Percentiles rank a stretch among this genome's conserved stretches.
These are phyloP conservation scores for Vaccinium corymbosum DNA, from an alignment of 148 eudicot species.

Conservation along the genomic window DNA sequence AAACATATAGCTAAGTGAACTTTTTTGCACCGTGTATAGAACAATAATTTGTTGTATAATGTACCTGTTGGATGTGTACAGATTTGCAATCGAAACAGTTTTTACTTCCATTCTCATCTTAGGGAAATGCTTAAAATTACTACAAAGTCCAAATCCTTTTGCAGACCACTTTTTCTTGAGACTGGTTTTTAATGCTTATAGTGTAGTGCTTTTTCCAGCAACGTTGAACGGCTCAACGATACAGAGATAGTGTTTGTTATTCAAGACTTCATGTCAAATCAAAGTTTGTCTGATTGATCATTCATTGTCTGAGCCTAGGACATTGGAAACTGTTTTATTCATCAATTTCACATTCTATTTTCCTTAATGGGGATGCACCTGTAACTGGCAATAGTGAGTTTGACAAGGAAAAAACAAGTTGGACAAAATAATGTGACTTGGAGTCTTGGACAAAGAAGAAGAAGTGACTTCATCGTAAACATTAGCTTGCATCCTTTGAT, in stretches of 20 bases:
- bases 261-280: not conserved
- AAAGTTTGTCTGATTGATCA: slow-evolving; percentile 2
- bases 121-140: not conserved
- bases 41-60: not conserved
- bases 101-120: not conserved
- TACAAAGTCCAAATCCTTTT: not conserved
- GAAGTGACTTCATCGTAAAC: not conserved
- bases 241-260: not conserved
- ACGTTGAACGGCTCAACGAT: not conserved
- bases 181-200: not conserved
- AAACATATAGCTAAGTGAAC: not conserved
- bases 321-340: not conserved
- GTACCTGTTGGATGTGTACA: not conserved
- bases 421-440: not conserved
- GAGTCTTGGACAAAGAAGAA: not conserved
- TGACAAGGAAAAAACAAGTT: not conserved
- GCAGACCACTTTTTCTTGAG: no score
- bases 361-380: not conserved
- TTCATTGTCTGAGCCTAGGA: not conserved
- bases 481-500: not conserved
- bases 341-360: not conserved
- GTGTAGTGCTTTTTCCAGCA: not conserved
- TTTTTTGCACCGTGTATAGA: not conserved
- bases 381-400: not conserved
- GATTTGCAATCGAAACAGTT: not conserved